These are phyloP conservation scores for Priceomyces castillae DNA, from an alignment of 805 yeast species.

Conservation along the genomic window DNA sequence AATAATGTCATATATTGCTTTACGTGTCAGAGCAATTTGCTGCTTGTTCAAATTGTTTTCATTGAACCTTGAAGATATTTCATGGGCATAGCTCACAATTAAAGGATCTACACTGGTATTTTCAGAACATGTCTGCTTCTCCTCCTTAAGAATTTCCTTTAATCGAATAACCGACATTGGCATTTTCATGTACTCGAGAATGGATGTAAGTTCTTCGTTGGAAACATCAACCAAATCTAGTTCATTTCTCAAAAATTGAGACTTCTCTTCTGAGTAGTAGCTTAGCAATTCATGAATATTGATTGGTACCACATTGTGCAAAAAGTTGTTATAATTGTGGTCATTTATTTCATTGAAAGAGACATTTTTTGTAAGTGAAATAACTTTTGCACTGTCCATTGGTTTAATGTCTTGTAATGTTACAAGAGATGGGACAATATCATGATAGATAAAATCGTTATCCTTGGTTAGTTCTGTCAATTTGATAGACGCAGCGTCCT, in stretches of 20 bases:
- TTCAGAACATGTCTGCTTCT: conserved; percentile 4
- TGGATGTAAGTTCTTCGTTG: conserved; percentile 73
- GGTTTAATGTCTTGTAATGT: conserved; percentile 65
- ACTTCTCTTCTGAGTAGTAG: conserved; percentile 85
- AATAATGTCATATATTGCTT: conserved; percentile 35
- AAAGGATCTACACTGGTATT: conserved; percentile 31
- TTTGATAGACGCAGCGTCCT: conserved; percentile 37
- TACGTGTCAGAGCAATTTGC: conserved; percentile 28
- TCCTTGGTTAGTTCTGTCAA: conserved; percentile 61
- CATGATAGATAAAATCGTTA: conserved; percentile 88
- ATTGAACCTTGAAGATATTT: conserved; percentile 22
- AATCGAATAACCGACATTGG: conserved; percentile 64
- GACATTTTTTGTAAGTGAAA: conserved; percentile 47
- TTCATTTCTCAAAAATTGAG: conserved; percentile 68
- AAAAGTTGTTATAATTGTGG: conserved; percentile 49
- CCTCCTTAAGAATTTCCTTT: conserved; percentile 34
- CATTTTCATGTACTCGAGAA: conserved; percentile 74
- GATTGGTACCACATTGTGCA: conserved; percentile 79
- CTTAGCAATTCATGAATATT: conserved; percentile 85
- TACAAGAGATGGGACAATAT: conserved; percentile 59
- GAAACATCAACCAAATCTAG: conserved; percentile 74
- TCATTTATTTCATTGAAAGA: conserved; percentile 43
- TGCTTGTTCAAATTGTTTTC: conserved; percentile 36
- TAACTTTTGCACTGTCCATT: conserved; percentile 63
- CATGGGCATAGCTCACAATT: conserved; percentile 16